Conservation (phyloP, 331 rosid genomes). For the Malus hybrid region DNA sequence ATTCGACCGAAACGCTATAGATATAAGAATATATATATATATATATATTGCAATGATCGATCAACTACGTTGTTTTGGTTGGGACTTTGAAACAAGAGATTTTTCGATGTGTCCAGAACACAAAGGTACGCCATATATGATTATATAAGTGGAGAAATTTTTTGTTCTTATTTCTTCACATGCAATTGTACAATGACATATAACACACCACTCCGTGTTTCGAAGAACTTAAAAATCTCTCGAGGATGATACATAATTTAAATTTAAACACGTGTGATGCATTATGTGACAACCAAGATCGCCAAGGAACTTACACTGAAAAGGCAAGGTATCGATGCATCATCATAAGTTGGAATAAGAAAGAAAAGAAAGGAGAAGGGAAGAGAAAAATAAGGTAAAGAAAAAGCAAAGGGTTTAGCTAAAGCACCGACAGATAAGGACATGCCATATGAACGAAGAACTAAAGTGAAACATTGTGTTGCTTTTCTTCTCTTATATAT, state of each 20-base stretch:
- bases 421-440: constrained; percentile 35
- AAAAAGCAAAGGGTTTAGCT: neutral
- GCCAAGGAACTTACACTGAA: neutral
- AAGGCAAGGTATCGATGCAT: too few relatives aligned
- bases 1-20: neutral
- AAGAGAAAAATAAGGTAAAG: neutral
- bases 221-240: too few relatives aligned
- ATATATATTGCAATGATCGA: neutral
- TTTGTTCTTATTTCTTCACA: too few relatives aligned
- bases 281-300: constrained; percentile 19
- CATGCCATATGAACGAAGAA: constrained; percentile 13
- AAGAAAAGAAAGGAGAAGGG: neutral
- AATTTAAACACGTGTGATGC: constrained; percentile 20
- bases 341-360: neutral
- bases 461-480: constrained; percentile 17
- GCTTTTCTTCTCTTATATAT: neutral
- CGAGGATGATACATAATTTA: neutral
- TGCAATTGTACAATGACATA: too few relatives aligned
- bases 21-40: too few relatives aligned
- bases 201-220: fast-evolving
- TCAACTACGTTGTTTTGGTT: neutral
- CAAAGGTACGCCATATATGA: too few relatives aligned
- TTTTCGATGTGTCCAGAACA: too few relatives aligned
- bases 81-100: neutral
- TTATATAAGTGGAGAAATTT: too few relatives aligned